Base-by-base conservation (phyloP, 2,329 filamentous ascomycete genomes). In the Beauveria sp. region DNA sequence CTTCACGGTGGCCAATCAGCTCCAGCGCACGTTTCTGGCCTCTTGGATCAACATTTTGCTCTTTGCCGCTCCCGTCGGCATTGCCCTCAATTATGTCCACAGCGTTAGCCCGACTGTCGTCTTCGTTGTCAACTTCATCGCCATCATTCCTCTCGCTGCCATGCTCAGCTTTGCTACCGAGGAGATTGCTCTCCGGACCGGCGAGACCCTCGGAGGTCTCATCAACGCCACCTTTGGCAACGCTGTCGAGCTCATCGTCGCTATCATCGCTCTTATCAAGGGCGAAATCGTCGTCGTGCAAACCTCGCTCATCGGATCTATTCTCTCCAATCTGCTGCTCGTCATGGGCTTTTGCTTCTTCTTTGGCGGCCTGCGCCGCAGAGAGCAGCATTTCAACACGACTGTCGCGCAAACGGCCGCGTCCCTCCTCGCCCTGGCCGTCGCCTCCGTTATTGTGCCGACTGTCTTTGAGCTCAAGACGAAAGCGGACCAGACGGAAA, bases 271-370 rank as follows among this genome's bases (percentile, higher is more conserved):
- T 1, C 76, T 97, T 52, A 76, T 83, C 30, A 83, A 96, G 63
- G 72, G 82, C 56, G 84, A 96, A 73, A 84, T 96, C 26, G 77
- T 88, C 40, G 96, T 97, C 63, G 92, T 97, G 7, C 91, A 97
- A 73, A 96, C 92, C 0, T 97, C 92, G 0, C 80, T 97, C 30
- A 90, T 97, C 64, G 92, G 92, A 61, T 92, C 88, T 73, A 96
- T 97, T 72, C 79, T 97, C 24, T 96, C 92, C 47, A 97, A 97
- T 71, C 75, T 97, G 62, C 82, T 96, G 3, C 83, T 96, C 16
- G 91, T 96, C 56, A 79, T 96, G 79, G 92, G 91, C 61, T 96
- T 92, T 85, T 94, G 88, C 71, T 97, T 96, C 80, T 94, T 96
- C 77, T 88, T 90, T 63, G 92, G 91, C 55, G 91, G 91, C 4